Base-by-base conservation (phyloP, 2,329 filamentous ascomycete genomes). In the Venturia carpophila region DNA sequence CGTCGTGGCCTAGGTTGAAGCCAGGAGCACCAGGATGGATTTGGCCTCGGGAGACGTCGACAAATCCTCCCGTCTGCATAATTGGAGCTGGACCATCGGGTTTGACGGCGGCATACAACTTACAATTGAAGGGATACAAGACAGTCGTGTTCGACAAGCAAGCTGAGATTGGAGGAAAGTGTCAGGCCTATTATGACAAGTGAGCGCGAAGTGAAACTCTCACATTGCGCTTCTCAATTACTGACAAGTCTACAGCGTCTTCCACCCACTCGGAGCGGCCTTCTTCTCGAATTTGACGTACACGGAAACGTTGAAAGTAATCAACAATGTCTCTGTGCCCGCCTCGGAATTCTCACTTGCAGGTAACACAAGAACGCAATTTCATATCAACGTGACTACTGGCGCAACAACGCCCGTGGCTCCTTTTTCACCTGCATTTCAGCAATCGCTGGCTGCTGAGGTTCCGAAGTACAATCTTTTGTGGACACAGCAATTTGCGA, bases 201-300 rank as follows among this genome's bases (percentile, higher is more conserved):
- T 76, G 70, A 70, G 74, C 73, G 67, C 71, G 71, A 27, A 70
- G 21, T 63, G 19, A 60, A 21, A 27, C 10, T 6, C 13, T 42
- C 47, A 27, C 21, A 27, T 13, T 45, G 0, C 21, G 15, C 19
- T n/a, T n/a, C 43, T n/a, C 1, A 21, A 10, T 19, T 13, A 30
- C 60, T 61, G n/a, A 61, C 17, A 27, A 27, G 5, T 42, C 11
- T 6, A 11, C 15, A 49, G 34, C n/a, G 34, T 72, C 66, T 75
- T 75, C 72, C 73, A 75, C 64, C 74, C 74, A 37, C 71, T 76
- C 66, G 74, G 74, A 67, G 74, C 74, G 34, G 73, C 73, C 66
- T 75, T 75, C 69, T 73, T 73, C 69, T 76, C 74, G n/a, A 75
- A 75, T 67, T 73, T 68, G 61, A 69, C 71, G 45, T 75, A 75